Base-by-base conservation (phyloP, 805 yeast species). In the Brettanomyces nanus region DNA sequence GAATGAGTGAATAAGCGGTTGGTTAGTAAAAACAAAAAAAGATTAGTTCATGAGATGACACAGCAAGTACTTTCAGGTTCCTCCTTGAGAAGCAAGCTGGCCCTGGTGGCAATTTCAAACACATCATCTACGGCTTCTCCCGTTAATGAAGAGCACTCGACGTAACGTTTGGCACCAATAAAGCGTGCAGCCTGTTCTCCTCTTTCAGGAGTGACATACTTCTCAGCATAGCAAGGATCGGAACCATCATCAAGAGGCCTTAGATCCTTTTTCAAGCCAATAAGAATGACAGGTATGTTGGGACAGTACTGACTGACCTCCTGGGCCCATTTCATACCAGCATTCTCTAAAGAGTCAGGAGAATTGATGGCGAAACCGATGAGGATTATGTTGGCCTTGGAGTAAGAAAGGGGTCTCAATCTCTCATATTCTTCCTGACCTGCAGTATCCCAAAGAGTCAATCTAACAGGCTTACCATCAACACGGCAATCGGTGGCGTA, bases 381-480 rank as follows among this genome's bases (percentile, higher is more conserved):
- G 38, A 87, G 63, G 37, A 89, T 80, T 39, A 85, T 83, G 58
- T 89, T 84, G 2, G 96, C 94, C 50, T 85, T 81, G 9, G 89
- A 75, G 53, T 89, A 89, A 18, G 95, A 82, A 46, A 89, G 65
- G 1, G 96, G 96, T 44, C 96, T 73, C 41, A 89, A 65, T 42
- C 96, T 65, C 56, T 87, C 96, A 56, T 87, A 87, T 60, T 87
- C 97, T 63, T 87, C 97, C 61, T 87, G 96, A 3, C 97, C 97
- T 4, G 97, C 96, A 1, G 96, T 87, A 56, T 87, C 97, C 96
- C 97, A 87, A 19, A 87, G 62, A 2, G 95, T 89, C 39, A 87
- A 61, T 45, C 86, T 81, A 3, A 87, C 95, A 13, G 92, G 82
- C 48, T 86, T 87, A 3, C 96, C 96, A 53, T 87, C 97, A 15